phyloP scores from a whole-genome alignment of 257 asterid species.

The Nicotiana obtusifolia region DNA sequence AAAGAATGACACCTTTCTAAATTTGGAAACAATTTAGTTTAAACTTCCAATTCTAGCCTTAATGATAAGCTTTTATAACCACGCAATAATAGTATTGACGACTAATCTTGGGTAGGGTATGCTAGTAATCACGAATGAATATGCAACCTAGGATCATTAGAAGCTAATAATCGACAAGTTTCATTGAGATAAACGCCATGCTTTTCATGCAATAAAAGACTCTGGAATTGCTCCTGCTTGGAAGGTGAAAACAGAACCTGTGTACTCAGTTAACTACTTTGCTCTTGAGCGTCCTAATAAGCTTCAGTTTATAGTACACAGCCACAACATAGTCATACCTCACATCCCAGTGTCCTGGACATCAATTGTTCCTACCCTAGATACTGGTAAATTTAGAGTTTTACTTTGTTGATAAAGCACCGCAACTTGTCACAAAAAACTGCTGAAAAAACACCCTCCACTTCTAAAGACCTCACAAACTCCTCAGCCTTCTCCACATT shows the following conservation, averaged over 20 bases:
- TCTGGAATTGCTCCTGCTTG: not conserved
- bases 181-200: not conserved
- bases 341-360: not conserved
- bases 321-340: not conserved
- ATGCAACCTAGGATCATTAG: not conserved
- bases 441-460: constrained; percentile 13
- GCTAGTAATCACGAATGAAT: not conserved
- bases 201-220: not conserved
- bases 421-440: constrained; percentile 17
- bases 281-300: not conserved
- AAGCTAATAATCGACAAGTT: not conserved
- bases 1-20: no score
- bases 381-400: not conserved
- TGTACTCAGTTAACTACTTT: not conserved
- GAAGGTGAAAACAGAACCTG: not conserved
- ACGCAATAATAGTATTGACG: not conserved
- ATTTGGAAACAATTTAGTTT: no score
- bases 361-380: not conserved
- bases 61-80: no score
- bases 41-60: no score
- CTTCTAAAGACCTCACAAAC: constrained; percentile 26
- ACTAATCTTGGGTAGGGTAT: not conserved
- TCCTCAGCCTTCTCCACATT: constrained; percentile 38
- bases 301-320: not conserved
- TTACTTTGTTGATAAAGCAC: constrained; percentile 8